Base-by-base conservation (phyloP, 2,329 filamentous ascomycete species). In the Falciphora oryzae region DNA sequence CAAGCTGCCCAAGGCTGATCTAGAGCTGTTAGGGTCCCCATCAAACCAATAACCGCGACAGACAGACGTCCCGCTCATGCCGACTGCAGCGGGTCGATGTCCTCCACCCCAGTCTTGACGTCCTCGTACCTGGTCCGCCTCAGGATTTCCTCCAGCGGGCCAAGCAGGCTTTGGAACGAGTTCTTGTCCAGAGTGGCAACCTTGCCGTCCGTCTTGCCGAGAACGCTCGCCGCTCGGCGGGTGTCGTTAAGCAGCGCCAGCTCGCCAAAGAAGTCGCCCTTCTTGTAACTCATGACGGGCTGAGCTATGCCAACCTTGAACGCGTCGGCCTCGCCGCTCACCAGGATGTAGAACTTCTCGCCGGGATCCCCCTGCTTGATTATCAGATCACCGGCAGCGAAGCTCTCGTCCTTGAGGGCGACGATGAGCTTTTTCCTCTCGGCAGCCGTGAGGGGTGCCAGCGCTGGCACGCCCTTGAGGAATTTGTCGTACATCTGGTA, bases 351-450 rank as follows among this genome's bases (percentile, higher is more conserved):
- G 78, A 99, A 98, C 1, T 91, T 89, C 73, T 96, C 88, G 64
- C 95, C 95, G 0, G 89, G 90, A 74, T 98, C 95, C 63, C 95
- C 95, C 77, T 98, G 92, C 65, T 82, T 83, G 77, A 99, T 98
- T 74, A 99, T 96, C 63, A 85, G 85, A n/a, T 88, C 85, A 28
- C 91, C 92, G 10, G 88, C 80, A 0, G 89, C 84, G 75, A 89
- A 96, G 73, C 96, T 97, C 75, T 89, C 87, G 13, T 93, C 95
- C 75, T 98, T 93, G 65, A 99, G 83, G 1, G 95, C 94, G 77
- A 98, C 95, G 67, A 95, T 94, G 75, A 99, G 97, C 82, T 99
- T 99, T 73, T 92, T 92, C 65, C 95, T 89, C 79, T 99, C 95
- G 76, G 98, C 98, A 0, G 91, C 85, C 59, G 93, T 96, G 65